These are phyloP conservation scores for Bruguiera parviflora DNA, from an alignment of 345 rosid species.

Conservation along the genomic window DNA sequence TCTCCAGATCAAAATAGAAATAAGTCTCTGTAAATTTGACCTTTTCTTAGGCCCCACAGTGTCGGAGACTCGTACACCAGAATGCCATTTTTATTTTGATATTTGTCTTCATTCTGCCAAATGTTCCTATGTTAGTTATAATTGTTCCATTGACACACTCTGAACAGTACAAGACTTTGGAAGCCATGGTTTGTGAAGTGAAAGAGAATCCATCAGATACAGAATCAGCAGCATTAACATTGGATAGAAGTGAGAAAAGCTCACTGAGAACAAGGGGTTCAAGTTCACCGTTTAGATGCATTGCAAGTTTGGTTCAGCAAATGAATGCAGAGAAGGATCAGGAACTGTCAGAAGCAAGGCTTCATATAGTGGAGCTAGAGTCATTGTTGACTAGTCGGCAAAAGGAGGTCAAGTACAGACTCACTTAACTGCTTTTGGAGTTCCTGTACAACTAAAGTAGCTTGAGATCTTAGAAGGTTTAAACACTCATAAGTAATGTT, in stretches of 20 bases:
- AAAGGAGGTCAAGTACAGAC: constrained; percentile 58
- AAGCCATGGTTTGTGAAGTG: constrained; percentile 66
- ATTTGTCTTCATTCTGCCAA: constrained; percentile 1
- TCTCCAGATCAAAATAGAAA: too few species aligned
- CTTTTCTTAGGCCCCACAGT: too few species aligned
- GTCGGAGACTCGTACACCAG: too few species aligned
- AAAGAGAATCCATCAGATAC: constrained; percentile 47
- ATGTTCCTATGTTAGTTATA: neutral
- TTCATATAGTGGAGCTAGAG: constrained; percentile 70
- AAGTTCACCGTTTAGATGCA: constrained; percentile 91
- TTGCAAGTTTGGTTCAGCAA: constrained; percentile 79
- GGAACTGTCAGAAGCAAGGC: constrained; percentile 61
- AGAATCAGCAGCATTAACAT: constrained; percentile 33
- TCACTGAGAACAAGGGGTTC: constrained; percentile 71
- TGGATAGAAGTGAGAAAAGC: constrained; percentile 54
- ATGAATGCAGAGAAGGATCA: constrained; percentile 78
- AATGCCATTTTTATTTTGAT: neutral
- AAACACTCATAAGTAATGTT: neutral
- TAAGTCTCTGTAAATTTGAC: too few species aligned
- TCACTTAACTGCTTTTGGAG: neutral
- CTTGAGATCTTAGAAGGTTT: neutral
- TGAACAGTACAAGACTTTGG: constrained; percentile 74
- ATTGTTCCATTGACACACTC: constrained; percentile 11
- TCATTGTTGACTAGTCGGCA: constrained; percentile 53
- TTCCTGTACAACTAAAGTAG: neutral